Evolutionary conservation across 164 flowering plant genomes (phyloP).

Genomic region (Akebia trifoliata): DNA sequence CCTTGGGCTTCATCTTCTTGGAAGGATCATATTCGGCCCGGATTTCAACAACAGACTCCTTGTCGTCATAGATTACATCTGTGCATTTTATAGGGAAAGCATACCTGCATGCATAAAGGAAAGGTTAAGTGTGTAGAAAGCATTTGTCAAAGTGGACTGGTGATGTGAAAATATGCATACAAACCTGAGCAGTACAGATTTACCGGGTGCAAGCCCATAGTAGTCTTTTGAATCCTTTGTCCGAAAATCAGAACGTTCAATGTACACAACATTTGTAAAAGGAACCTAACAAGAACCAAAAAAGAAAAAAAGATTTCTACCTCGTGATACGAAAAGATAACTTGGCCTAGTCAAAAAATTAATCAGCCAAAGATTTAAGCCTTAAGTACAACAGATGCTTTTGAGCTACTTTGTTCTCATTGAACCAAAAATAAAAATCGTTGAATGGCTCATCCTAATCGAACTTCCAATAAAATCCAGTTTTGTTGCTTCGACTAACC

Average conservation of each 20-base stretch:
- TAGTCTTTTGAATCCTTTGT: constrained; percentile 89
- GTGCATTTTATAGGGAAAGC: constrained; percentile 96
- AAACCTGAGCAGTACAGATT: constrained; percentile 86
- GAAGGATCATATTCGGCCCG: constrained; percentile 84
- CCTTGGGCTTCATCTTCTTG: constrained; percentile 90
- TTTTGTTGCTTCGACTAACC: too few relatives aligned
- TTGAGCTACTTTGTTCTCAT: too few relatives aligned
- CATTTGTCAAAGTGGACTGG: not conserved
- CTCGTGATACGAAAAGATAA: too few relatives aligned
- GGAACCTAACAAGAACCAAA: constrained; percentile 52
- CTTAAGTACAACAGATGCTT: too few relatives aligned
- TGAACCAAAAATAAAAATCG: too few relatives aligned
- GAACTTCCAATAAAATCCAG: too few relatives aligned
- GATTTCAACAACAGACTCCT: constrained; percentile 68
- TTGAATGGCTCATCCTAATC: too few relatives aligned
- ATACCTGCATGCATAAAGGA: constrained; percentile 45
- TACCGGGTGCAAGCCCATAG: constrained; percentile 99
- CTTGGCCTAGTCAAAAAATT: too few relatives aligned
- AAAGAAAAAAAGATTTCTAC: too few relatives aligned
- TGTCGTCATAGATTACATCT: constrained; percentile 70
- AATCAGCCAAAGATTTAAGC: too few relatives aligned
- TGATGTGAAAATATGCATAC: not conserved
- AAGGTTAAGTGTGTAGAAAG: constrained; percentile 1
- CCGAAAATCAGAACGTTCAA: constrained; percentile 85
- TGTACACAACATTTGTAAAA: constrained; percentile 79